Evolutionary conservation across 305 asterid species (phyloP).

Genomic region (Solanum aculeatissimum): DNA sequence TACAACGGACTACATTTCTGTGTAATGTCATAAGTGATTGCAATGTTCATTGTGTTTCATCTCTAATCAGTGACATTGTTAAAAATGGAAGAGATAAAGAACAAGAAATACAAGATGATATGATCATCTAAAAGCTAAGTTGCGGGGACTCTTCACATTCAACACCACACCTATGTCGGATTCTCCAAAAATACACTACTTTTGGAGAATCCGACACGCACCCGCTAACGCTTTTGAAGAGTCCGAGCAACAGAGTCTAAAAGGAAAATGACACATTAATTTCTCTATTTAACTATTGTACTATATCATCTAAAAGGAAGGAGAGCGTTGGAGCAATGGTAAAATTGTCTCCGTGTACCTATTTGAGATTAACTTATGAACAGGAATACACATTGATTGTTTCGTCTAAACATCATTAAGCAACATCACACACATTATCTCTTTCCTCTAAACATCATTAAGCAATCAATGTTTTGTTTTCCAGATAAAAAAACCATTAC

Average conservation of each 20-base stretch:
- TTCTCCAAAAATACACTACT: no score
- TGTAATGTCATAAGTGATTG: background rate
- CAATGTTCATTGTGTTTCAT: background rate
- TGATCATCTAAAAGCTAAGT: background rate
- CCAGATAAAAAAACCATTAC: background rate
- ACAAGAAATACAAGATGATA: background rate
- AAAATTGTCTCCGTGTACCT: no score
- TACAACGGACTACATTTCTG: background rate
- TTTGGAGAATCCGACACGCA: no score
- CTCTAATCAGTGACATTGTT: background rate
- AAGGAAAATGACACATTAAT: background rate
- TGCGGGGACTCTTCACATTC: no score
- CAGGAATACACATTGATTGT: background rate
- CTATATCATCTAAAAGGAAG: no score
- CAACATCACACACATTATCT: background rate
- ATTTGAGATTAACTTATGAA: no score
- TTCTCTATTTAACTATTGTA: background rate
- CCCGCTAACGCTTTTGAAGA: no score
- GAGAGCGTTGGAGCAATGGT: no score
- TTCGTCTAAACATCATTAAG: background rate
- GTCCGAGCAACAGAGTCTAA: no score
- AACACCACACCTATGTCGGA: no score
- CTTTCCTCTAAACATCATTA: background rate
- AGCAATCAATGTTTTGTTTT: background rate
- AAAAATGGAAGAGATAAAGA: background rate